phyloP scores from a whole-genome alignment of 2,329 filamentous ascomycete species.

The Rutstroemia sp. region DNA sequence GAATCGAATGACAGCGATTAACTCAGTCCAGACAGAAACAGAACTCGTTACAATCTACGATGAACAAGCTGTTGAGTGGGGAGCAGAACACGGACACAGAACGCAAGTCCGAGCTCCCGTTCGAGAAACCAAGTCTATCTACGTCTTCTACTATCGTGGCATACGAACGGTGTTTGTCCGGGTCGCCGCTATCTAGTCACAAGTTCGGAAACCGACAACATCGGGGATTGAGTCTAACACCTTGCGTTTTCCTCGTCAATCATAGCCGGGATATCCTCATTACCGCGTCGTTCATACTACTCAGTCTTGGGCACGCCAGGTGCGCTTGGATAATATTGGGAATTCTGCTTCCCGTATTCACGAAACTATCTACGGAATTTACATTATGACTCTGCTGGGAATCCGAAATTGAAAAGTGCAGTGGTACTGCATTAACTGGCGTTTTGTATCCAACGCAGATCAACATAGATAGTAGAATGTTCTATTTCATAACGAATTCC shows the following conservation, averaged over 20 bases:
- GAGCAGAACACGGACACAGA: not conserved
- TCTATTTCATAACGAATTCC: no score
- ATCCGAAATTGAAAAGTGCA: no score
- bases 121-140: not conserved
- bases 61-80: not conserved
- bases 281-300: not conserved
- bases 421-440: no score
- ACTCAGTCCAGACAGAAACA: not conserved
- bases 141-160: not conserved
- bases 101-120: not conserved
- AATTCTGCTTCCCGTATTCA: not conserved
- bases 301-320: not conserved
- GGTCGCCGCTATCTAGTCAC: no score
- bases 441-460: no score
- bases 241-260: not conserved
- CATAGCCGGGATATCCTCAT: not conserved
- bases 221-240: no score
- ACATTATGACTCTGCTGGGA: no score
- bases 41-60: not conserved
- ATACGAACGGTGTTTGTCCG: not conserved
- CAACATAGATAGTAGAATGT: no score
- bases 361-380: not conserved
- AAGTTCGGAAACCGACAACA: no score
- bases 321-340: not conserved
- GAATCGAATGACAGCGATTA: not conserved